These are phyloP conservation scores for Wickerhamiella cacticola DNA, from an alignment of 805 yeast genomes.

Conservation along the genomic window DNA sequence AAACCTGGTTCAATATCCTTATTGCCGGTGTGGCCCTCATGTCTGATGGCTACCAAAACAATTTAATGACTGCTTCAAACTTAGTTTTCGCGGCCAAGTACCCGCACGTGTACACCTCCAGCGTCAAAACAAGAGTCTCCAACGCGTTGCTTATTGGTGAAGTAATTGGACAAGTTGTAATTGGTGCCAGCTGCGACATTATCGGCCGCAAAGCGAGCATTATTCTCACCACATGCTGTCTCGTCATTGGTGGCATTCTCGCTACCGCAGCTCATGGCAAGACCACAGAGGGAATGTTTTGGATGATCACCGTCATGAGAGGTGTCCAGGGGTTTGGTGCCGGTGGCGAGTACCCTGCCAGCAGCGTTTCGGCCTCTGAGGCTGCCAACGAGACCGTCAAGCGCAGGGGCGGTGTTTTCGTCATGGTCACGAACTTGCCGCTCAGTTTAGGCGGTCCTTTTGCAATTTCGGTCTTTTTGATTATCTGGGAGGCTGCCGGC, in stretches of 20 bases:
- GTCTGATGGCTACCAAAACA: conserved; percentile 69
- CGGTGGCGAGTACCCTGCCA: conserved; percentile 67
- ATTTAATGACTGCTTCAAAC: conserved; percentile 59
- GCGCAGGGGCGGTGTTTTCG: conserved; percentile 51
- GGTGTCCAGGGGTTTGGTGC: conserved; percentile 71
- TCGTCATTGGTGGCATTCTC: conserved; percentile 51
- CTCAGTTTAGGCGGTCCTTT: conserved; percentile 70
- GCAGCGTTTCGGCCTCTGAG: conserved; percentile 56
- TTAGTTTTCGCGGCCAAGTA: conserved; percentile 40
- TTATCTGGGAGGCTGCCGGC: conserved; percentile 50
- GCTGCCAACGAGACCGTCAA: conserved; percentile 56
- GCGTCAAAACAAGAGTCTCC: conserved; percentile 52
- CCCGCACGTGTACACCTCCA: conserved; percentile 34
- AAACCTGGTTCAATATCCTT: conserved; percentile 33
- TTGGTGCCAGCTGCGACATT: conserved; percentile 55
- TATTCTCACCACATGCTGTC: conserved; percentile 46
- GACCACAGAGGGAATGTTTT: conserved; percentile 49
- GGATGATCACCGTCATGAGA: conserved; percentile 64
- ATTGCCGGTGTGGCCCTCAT: conserved; percentile 67
- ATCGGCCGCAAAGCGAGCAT: conserved; percentile 59
- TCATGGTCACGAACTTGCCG: conserved; percentile 61
- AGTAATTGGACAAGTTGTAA: conserved; percentile 53
- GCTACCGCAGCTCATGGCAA: conserved; percentile 64
- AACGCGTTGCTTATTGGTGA: conserved; percentile 60
- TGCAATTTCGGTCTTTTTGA: conserved; percentile 52